Base-by-base conservation (phyloP, 176 grass and related monocot genomes). In the Rhipidocladum racemiflorum region DNA sequence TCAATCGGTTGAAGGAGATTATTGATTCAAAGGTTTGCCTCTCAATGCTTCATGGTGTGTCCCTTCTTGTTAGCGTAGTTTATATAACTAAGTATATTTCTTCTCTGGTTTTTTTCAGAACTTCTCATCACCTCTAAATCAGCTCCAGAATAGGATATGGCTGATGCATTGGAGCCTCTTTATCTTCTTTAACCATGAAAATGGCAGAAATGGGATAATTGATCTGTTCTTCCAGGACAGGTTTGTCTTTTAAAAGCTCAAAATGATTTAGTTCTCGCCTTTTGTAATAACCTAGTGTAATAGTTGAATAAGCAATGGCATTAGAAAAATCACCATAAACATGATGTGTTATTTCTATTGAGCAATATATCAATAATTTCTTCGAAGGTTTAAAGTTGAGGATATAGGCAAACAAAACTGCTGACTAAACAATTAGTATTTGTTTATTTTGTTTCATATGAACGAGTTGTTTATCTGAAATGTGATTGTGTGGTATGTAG, bases 151-250 rank as follows among this genome's bases (percentile, higher is more conserved):
- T 59, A 92, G 92, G 90, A 92, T 94, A 63, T 97, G 95, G 95
- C 71, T 97, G 81, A 97, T 97, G 95, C 95, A 97, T 17, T 97
- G 95, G 92, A 92, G 92, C 74, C 90, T 94, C 9, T 94, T 94
- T 67, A 94, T 97, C 75, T 94, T 94, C 77, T 96, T 92, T 68
- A 96, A 96, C 72, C 93, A 92, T 91, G 90, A 96, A 85, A 96
- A 96, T 70, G 95, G 92, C 16, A 90, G 88, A 76, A 97, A 97
- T 70, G 86, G 86, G 6, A 97, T 97, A 9, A 94, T 97, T 5
- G 95, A 94, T 81, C 88, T 97, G 21, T 92, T 97, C 75, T 97
- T 97, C 81, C 95, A 97, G 77, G 92, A 97, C 81, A 97, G 93
- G 93, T 96, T 34, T 34, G 32, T 34, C 32, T 34, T 34, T 34